phyloP scores from a whole-genome alignment of 2,329 filamentous ascomycete species.

The Venturia oleaginea region DNA sequence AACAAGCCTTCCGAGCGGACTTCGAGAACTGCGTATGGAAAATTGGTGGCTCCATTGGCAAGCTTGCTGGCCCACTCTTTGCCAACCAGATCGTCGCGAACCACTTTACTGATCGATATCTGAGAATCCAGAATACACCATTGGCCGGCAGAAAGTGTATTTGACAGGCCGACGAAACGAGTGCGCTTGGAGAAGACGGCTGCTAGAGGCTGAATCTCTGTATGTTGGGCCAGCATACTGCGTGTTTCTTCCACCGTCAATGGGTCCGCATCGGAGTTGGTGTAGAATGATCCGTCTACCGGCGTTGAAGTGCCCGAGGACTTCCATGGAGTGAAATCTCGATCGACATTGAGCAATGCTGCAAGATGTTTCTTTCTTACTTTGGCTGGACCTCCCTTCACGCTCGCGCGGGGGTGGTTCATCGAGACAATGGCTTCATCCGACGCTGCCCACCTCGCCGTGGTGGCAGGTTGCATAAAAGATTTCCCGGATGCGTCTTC shows the following conservation, averaged over 20 bases:
- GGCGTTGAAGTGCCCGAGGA: constrained; percentile 17
- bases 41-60: constrained; percentile 23
- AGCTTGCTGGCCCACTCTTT: constrained; percentile 25
- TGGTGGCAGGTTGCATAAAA: constrained; percentile 25
- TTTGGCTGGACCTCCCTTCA: constrained; percentile 23
- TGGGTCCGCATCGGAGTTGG: not conserved
- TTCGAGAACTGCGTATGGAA: constrained; percentile 44
- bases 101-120: constrained; percentile 31
- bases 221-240: constrained; percentile 36
- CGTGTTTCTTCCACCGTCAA: constrained; percentile 24
- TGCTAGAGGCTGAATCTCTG: constrained; percentile 38
- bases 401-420: constrained; percentile 7
- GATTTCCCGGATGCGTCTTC: constrained; percentile 26
- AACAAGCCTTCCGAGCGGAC: constrained; percentile 39
- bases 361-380: constrained; percentile 34
- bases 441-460: constrained; percentile 25
- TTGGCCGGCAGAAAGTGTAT: constrained; percentile 32
- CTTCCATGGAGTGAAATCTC: constrained; percentile 16
- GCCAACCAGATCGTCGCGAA: constrained; percentile 22
- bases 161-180: constrained; percentile 40
- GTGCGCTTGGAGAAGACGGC: constrained; percentile 37
- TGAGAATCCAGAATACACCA: constrained; percentile 42
- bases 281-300: not conserved
- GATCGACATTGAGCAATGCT: constrained; percentile 27
- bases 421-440: constrained; percentile 14